Percentiles rank a stretch among this genome's conserved stretches.
phyloP scores from a whole-genome alignment of 1,139 yeast genomes.

The Geotrichum phurueaensis region DNA sequence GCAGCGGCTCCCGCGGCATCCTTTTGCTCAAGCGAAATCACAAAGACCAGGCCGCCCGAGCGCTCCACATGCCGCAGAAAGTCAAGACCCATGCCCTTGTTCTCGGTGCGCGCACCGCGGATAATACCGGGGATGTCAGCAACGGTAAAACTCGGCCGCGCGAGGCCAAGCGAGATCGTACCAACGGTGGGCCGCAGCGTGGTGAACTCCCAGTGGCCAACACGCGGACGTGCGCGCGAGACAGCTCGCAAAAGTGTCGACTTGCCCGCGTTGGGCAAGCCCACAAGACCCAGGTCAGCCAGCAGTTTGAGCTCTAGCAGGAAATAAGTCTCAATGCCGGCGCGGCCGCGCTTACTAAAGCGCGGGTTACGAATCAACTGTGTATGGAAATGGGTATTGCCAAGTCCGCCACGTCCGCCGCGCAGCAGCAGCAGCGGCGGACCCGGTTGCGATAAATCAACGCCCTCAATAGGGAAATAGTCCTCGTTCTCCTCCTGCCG shows the following conservation, averaged over 20 bases:
- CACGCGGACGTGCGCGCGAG: slow-evolving; percentile 80
- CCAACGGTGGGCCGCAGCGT: slow-evolving; percentile 91
- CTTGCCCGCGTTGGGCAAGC: slow-evolving; percentile 95
- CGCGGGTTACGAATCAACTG: slow-evolving; percentile 80
- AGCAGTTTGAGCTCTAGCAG: slow-evolving; percentile 76
- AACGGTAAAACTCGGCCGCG: slow-evolving; percentile 70
- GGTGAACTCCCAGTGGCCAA: slow-evolving; percentile 97
- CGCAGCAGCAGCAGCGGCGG: slow-evolving; percentile 63
- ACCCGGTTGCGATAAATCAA: slow-evolving; percentile 65
- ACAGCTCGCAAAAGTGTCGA: slow-evolving; percentile 84
- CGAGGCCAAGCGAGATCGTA: slow-evolving; percentile 64
- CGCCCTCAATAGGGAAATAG: slow-evolving; percentile 68
- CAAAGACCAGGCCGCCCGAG: slow-evolving; percentile 83
- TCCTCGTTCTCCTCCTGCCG: slow-evolving; percentile 60
- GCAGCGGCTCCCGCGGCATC: slow-evolving; percentile 41
- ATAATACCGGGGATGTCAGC: slow-evolving; percentile 97
- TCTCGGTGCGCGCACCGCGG: slow-evolving; percentile 66
- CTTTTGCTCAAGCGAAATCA: slow-evolving; percentile 60
- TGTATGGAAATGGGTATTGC: slow-evolving; percentile 91
- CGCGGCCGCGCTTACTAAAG: slow-evolving; percentile 75
- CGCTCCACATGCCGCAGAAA: slow-evolving; percentile 89
- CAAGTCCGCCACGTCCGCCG: slow-evolving; percentile 94
- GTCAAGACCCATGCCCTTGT: slow-evolving; percentile 90
- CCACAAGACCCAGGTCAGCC: slow-evolving; percentile 91
- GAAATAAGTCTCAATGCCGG: slow-evolving; percentile 59